These are phyloP conservation scores for Daldinia bambusicola DNA, from an alignment of 495 filamentous ascomycete species.

Conservation along the genomic window DNA sequence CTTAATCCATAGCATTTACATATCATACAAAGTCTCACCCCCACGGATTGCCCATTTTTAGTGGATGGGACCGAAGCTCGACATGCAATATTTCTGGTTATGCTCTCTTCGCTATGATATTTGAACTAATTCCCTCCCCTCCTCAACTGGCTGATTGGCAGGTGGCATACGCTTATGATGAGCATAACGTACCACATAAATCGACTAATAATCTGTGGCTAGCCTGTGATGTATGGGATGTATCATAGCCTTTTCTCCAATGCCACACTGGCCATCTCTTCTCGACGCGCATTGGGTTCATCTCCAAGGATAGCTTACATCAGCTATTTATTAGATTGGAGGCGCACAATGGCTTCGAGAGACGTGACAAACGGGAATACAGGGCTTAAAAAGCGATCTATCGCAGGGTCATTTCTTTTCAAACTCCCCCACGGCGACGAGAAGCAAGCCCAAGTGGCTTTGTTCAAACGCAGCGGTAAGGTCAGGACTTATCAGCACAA, in stretches of 20 bases:
- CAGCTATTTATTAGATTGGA: slow-evolving; percentile 2
- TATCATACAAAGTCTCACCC: neutral
- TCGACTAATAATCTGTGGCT: neutral
- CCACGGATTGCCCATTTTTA: neutral
- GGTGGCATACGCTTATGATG: neutral
- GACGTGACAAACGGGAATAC: slow-evolving; percentile 6
- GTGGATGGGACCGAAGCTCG: neutral
- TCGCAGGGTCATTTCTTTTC: slow-evolving; percentile 69
- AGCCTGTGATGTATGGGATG: slow-evolving; percentile 8
- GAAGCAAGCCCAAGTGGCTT: slow-evolving; percentile 58
- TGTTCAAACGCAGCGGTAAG: slow-evolving; percentile 67
- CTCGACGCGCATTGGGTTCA: slow-evolving; percentile 2
- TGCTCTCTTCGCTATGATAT: neutral
- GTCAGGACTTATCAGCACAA: slow-evolving; percentile 68
- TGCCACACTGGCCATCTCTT: neutral
- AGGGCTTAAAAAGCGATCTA: slow-evolving; percentile 52
- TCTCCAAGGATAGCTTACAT: neutral
- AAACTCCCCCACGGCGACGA: slow-evolving; percentile 47
- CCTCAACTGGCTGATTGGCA: neutral
- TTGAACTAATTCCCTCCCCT: neutral
- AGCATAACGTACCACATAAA: slow-evolving; percentile 1
- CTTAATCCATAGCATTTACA: neutral
- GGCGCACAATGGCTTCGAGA: slow-evolving; percentile 26
- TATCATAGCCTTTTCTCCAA: slow-evolving; percentile 27
- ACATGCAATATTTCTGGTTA: slow-evolving; percentile 2